Evolutionary conservation across 2,329 filamentous ascomycete genomes (phyloP).

Genomic region (Samsoniella hepiali): DNA sequence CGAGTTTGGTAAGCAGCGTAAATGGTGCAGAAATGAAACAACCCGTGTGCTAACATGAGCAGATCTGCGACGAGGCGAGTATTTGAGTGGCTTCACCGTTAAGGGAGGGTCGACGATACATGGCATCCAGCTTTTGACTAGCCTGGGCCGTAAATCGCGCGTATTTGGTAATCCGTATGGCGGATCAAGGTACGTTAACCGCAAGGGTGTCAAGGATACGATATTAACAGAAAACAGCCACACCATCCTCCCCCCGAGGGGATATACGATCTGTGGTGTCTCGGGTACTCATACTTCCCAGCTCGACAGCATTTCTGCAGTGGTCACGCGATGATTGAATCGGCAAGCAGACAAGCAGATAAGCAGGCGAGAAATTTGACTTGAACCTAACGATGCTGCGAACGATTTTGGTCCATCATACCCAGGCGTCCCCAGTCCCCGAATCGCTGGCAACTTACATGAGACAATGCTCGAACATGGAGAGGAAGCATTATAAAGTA

Average conservation of each 20-base stretch:
- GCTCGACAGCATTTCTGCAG: constrained; percentile 81
- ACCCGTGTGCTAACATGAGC: constrained; percentile 24
- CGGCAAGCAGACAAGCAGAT: not conserved
- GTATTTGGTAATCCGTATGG: constrained; percentile 79
- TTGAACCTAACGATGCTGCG: not conserved
- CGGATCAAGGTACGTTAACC: constrained; percentile 70
- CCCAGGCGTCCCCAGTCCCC: not conserved
- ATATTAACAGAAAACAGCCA: constrained; percentile 52
- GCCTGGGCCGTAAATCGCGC: constrained; percentile 77
- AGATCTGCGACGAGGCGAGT: constrained; percentile 84
- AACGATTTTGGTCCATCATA: not conserved
- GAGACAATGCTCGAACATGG: not conserved
- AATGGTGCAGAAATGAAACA: not conserved
- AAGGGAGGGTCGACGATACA: constrained; percentile 81
- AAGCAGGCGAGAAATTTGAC: not conserved
- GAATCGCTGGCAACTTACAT: not conserved
- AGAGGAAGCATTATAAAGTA: not conserved
- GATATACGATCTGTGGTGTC: constrained; percentile 84
- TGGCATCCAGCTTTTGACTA: constrained; percentile 86
- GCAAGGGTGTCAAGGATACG: not conserved
- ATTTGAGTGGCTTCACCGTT: constrained; percentile 80
- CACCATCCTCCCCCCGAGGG: constrained; percentile 82
- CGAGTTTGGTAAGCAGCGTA: constrained; percentile 61
- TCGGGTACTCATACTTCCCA: constrained; percentile 76
- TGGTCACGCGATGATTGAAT: constrained; percentile 47